These are phyloP conservation scores for Solanum tacnaense DNA, from an alignment of 257 asterid genomes.

Conservation along the genomic window DNA sequence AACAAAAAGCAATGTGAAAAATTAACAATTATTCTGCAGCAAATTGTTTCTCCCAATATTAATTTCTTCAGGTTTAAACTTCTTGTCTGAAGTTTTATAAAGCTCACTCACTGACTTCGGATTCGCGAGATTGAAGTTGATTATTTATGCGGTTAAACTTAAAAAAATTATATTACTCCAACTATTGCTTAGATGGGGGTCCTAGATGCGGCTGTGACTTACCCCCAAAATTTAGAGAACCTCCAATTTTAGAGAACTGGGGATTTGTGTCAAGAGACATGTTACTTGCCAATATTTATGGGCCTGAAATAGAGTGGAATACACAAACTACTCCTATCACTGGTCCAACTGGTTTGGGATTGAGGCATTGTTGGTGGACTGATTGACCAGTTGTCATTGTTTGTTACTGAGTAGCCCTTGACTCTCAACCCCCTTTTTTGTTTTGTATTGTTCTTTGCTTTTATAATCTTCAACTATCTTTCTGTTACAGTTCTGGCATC, in stretches of 20 bases:
- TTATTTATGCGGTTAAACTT: not conserved
- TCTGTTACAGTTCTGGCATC: slow-evolving; percentile 60
- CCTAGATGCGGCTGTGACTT: not conserved
- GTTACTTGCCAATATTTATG: not conserved
- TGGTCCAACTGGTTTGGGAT: not conserved
- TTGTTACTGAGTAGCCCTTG: not conserved
- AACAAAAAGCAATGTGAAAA: not conserved
- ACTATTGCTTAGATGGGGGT: not conserved
- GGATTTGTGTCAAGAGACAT: not conserved
- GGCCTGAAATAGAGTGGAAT: not conserved
- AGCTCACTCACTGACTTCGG: not conserved
- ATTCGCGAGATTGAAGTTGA: not conserved
- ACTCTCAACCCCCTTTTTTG: not conserved
- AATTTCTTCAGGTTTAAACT: not conserved
- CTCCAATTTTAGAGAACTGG: not conserved
- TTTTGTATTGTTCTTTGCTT: not conserved
- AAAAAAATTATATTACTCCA: not conserved
- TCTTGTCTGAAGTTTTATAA: not conserved
- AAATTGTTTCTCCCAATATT: not conserved
- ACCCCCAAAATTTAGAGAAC: not conserved
- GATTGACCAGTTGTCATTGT: not conserved
- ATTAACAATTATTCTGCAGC: not conserved
- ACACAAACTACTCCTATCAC: not conserved
- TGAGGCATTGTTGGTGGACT: not conserved
- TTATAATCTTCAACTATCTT: not conserved